Conservation (phyloP, 495 filamentous ascomycete species). For the Hypoxylon perforatum region DNA sequence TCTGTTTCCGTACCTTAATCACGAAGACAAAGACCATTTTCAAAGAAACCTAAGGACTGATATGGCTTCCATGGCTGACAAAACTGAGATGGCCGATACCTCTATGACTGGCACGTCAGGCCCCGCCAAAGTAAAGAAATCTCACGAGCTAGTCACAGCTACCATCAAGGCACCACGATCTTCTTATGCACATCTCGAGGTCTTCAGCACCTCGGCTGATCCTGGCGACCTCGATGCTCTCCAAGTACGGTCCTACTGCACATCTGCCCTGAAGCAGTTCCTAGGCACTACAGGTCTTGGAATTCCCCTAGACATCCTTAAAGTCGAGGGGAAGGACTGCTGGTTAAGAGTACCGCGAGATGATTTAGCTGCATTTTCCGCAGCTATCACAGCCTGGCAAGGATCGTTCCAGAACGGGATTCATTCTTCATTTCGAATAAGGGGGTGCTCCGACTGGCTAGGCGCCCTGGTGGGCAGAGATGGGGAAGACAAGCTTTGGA, state of each 20-base stretch:
- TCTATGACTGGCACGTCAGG: constrained; percentile 17
- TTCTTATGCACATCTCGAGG: constrained; percentile 56
- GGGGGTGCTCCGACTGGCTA: constrained; percentile 59
- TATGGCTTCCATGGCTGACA: constrained; percentile 13
- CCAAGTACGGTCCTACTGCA: constrained; percentile 78
- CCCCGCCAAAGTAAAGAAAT: constrained; percentile 38
- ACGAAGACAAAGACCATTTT: background rate
- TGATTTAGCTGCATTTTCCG: constrained; percentile 68
- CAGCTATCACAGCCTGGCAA: constrained; percentile 74
- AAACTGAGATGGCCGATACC: constrained; percentile 32
- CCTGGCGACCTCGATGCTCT: constrained; percentile 70
- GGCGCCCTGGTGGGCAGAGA: constrained; percentile 53
- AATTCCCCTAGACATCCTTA: constrained; percentile 84
- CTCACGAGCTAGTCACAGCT: constrained; percentile 47
- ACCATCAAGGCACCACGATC: constrained; percentile 52
- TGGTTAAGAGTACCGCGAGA: constrained; percentile 82
- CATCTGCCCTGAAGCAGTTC: constrained; percentile 78
- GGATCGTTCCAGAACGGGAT: constrained; percentile 65
- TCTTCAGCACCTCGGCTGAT: constrained; percentile 30
- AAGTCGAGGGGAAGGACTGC: constrained; percentile 63
- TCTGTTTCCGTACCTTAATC: too few relatives aligned
- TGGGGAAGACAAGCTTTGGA: constrained; percentile 54
- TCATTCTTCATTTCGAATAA: constrained; percentile 48
- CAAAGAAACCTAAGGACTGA: too few relatives aligned
- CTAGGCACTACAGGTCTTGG: constrained; percentile 80